phyloP scores from a whole-genome alignment of 371 early-diverging fungal species.

The Mucor piriformis region DNA sequence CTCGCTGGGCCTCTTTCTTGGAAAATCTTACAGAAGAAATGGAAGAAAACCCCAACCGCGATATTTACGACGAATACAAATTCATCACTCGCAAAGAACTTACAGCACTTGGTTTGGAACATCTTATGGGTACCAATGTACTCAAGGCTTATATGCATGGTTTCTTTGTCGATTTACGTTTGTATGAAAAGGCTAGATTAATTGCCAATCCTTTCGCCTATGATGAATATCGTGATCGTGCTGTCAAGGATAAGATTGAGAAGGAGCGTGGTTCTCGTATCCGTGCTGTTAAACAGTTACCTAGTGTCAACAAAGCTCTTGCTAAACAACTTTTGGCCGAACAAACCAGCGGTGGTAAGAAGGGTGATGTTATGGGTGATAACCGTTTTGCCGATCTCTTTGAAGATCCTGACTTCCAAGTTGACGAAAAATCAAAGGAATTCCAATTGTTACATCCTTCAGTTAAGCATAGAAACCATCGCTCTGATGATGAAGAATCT shows the following conservation, averaged over 20 bases:
- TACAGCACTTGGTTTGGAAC: constrained; percentile 84
- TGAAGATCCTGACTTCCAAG: constrained; percentile 90
- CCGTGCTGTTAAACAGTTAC: constrained; percentile 82
- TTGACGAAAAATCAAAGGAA: constrained; percentile 86
- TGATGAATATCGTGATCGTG: constrained; percentile 82
- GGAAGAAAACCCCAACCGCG: constrained; percentile 89
- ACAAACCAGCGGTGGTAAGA: constrained; percentile 53
- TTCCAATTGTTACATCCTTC: constrained; percentile 86
- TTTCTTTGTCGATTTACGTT: constrained; percentile 93
- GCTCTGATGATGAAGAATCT: constrained; percentile 37
- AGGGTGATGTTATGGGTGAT: constrained; percentile 68
- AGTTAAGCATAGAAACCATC: constrained; percentile 26
- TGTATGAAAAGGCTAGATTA: constrained; percentile 94
- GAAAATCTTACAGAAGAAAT: constrained; percentile 98
- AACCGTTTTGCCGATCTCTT: constrained; percentile 89
- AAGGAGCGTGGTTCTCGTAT: constrained; percentile 91
- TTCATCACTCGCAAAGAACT: constrained; percentile 95
- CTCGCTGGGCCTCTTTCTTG: constrained; percentile 94
- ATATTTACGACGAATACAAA: constrained; percentile 96
- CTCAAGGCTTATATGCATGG: constrained; percentile 99
- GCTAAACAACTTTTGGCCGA: constrained; percentile 75
- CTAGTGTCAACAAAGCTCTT: constrained; percentile 87
- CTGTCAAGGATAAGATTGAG: constrained; percentile 82
- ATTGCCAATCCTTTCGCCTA: constrained; percentile 98
- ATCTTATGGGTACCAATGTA: constrained; percentile 91